Conservation (phyloP, 2,329 filamentous ascomycete genomes). For the Monosporascus ibericus region DNA sequence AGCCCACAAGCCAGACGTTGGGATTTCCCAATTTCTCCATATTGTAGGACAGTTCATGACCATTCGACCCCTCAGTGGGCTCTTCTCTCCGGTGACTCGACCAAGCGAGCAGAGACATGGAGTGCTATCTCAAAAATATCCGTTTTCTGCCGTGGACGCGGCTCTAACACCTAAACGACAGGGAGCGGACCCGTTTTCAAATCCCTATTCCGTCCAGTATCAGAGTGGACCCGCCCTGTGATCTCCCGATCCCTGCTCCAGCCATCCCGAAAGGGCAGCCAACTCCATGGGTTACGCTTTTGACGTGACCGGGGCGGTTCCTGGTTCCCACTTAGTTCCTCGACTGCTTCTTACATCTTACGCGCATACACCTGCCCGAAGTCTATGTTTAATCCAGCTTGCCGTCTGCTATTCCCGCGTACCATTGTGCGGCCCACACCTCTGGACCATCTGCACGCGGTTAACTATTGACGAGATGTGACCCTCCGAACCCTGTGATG, state of each 20-base stretch:
- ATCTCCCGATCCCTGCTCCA: slow-evolving; percentile 21
- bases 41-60: slow-evolving; percentile 26
- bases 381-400: slow-evolving; percentile 13
- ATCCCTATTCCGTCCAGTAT: slow-evolving; percentile 20
- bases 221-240: slow-evolving; percentile 25
- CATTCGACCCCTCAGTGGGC: slow-evolving; percentile 30
- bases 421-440: slow-evolving; percentile 24
- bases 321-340: slow-evolving; percentile 25
- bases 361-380: slow-evolving; percentile 10
- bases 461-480: slow-evolving; percentile 38
- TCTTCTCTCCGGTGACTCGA: slow-evolving; percentile 11
- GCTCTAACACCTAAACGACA: not conserved
- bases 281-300: slow-evolving; percentile 19
- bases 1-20: slow-evolving; percentile 3
- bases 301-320: slow-evolving; percentile 20
- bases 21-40: slow-evolving; percentile 7
- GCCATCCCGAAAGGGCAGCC: slow-evolving; percentile 24
- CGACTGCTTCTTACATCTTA: slow-evolving; percentile 18
- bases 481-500: slow-evolving; percentile 30
- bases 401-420: slow-evolving; percentile 23
- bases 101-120: slow-evolving; percentile 10
- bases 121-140: not conserved
- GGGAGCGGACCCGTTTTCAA: slow-evolving; percentile 5
- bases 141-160: not conserved
- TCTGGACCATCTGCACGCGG: slow-evolving; percentile 22